Evolutionary conservation across 169 alveolate species (phyloP).

Genomic region (Toxoplasma gondii): DNA sequence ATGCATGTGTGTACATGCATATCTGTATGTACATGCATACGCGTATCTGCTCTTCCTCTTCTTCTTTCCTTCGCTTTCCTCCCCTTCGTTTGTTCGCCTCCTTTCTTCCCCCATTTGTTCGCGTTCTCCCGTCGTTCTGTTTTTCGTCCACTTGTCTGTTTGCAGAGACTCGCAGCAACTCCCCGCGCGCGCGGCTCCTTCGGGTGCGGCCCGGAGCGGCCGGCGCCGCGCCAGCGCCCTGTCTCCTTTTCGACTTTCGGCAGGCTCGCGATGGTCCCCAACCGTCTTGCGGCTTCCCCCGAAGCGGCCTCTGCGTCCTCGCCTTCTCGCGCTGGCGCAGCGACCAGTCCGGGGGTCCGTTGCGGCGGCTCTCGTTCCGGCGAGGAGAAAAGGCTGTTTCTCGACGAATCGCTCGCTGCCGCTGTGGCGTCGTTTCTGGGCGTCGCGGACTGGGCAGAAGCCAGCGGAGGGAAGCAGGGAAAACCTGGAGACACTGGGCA

Average conservation of each 20-base stretch:
- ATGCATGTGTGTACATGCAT: not conserved
- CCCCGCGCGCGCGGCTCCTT: too few species aligned
- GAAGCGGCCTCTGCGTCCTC: not conserved
- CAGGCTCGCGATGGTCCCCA: not conserved
- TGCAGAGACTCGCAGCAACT: too few species aligned
- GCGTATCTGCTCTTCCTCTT: not conserved
- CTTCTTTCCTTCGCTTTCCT: not conserved
- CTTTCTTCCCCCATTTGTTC: not conserved
- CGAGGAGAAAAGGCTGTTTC: not conserved
- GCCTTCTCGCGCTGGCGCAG: too few species aligned
- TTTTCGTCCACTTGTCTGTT: too few species aligned
- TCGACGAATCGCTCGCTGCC: not conserved
- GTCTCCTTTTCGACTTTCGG: constrained; percentile 1
- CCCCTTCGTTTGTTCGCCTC: not conserved
- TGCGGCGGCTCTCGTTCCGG: too few species aligned
- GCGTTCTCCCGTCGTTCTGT: not conserved
- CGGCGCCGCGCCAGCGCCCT: not conserved
- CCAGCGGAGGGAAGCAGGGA: not conserved
- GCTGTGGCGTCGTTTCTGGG: not conserved
- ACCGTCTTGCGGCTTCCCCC: not conserved
- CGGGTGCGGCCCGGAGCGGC: not conserved
- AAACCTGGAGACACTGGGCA: too few species aligned
- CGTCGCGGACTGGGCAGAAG: not conserved
- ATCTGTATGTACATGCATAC: too few species aligned
- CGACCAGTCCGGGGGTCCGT: too few species aligned